Percentiles rank a stretch among this genome's conserved stretches.
phyloP scores from a whole-genome alignment of 2,329 filamentous ascomycete genomes.

The Emmonsiellopsis sp. region DNA sequence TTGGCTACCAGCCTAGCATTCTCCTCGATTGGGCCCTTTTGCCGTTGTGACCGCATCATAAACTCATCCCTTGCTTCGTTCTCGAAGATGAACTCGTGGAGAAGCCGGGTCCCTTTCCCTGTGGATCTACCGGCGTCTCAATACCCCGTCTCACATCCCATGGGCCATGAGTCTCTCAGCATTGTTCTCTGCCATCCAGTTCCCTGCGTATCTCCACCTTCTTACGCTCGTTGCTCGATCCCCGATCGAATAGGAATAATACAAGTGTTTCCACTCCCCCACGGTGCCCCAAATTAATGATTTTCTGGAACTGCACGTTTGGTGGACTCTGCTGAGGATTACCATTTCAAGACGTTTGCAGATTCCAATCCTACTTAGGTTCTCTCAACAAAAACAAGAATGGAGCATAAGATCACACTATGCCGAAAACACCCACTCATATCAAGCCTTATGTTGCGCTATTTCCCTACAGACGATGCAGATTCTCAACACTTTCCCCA shows the following conservation, averaged over 20 bases:
- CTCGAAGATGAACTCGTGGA: neutral
- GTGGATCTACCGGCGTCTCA: neutral
- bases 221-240: neutral
- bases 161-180: neutral
- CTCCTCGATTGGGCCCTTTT: no score
- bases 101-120: neutral
- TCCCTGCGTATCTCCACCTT: neutral
- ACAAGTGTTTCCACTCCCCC: neutral
- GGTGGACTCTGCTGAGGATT: neutral
- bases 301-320: neutral
- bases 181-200: neutral
- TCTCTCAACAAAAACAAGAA: neutral
- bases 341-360: neutral
- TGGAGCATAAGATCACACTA: neutral
- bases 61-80: neutral
- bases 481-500: neutral
- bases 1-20: no score
- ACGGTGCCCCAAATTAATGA: neutral
- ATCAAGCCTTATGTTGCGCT: neutral
- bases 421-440: neutral
- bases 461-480: neutral
- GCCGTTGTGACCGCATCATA: no score
- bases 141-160: neutral
- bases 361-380: neutral
- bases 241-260: constrained; percentile 1